A percentile compares a stretch with the other conserved stretches of the same genome.
Evolutionary conservation across 225 moss, liverwort and hornwort genomes (phyloP).

Genomic region (Anthoceros angustus): DNA sequence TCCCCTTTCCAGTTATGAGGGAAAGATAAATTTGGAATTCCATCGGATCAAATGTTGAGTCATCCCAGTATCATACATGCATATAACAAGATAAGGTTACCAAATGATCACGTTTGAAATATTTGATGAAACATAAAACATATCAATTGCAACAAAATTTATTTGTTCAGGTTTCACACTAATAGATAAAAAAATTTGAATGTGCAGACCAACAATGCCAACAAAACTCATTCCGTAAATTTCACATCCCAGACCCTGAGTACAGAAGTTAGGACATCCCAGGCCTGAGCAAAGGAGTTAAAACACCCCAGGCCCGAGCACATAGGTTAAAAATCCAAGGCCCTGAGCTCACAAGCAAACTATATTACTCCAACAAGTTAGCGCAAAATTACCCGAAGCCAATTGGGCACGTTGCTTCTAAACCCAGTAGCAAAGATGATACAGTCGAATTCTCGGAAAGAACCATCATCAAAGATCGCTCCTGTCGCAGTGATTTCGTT

Average conservation of each 20-base stretch:
- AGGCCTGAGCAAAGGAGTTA: too few relatives aligned
- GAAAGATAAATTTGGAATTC: not conserved
- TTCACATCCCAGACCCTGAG: too few relatives aligned
- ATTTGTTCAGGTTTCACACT: too few relatives aligned
- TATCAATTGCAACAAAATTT: too few relatives aligned
- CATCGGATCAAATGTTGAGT: not conserved
- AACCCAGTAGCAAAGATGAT: slow-evolving; percentile 39
- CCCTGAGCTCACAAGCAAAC: not conserved
- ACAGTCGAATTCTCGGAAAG: slow-evolving; percentile 16
- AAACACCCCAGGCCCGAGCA: too few relatives aligned
- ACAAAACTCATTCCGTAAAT: too few relatives aligned
- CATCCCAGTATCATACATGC: not conserved
- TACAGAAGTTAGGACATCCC: too few relatives aligned
- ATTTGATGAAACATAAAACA: too few relatives aligned
- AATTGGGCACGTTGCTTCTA: slow-evolving; percentile 15
- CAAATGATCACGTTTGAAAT: too few relatives aligned
- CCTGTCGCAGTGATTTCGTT: slow-evolving; percentile 11
- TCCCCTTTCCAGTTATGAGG: not conserved
- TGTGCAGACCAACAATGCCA: too few relatives aligned
- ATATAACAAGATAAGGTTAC: not conserved
- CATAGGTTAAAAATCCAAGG: too few relatives aligned
- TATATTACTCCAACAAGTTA: not conserved
- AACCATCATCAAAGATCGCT: slow-evolving; percentile 23
- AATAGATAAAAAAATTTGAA: too few relatives aligned
- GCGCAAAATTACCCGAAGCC: slow-evolving; percentile 23